Conservation (phyloP, 805 yeast species). For the Ascoidea rubescens region DNA sequence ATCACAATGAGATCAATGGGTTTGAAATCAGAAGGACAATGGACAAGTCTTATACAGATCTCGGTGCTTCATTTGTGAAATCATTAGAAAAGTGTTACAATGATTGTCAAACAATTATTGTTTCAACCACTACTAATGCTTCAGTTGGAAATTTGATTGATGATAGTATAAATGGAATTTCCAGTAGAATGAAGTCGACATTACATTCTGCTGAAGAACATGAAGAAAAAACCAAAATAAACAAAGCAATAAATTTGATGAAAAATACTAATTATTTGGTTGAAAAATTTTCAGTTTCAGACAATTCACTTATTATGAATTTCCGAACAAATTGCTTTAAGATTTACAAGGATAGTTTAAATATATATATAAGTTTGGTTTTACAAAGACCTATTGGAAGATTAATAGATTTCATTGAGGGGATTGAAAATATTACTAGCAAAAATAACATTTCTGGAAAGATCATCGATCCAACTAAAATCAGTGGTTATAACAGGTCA, state of each 20-base stretch:
- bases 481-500: background rate
- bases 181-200: slow-evolving; percentile 2
- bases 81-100: slow-evolving; percentile 18
- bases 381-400: slow-evolving; percentile 50
- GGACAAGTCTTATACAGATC: slow-evolving; percentile 12
- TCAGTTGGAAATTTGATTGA: slow-evolving; percentile 9
- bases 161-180: slow-evolving; percentile 8
- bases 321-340: slow-evolving; percentile 15
- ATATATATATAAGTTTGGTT: slow-evolving; percentile 30
- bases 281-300: slow-evolving; percentile 21
- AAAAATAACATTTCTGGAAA: slow-evolving; percentile 17
- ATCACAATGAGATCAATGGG: background rate
- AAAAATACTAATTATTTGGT: slow-evolving; percentile 40
- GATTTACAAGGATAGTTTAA: slow-evolving; percentile 16
- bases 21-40: background rate
- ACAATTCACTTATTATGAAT: slow-evolving; percentile 13
- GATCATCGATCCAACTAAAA: background rate
- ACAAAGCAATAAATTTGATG: slow-evolving; percentile 31
- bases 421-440: slow-evolving; percentile 37
- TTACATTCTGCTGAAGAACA: slow-evolving; percentile 10
- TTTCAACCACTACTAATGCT: slow-evolving; percentile 8
- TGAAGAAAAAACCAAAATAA: slow-evolving; percentile 22
- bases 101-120: slow-evolving; percentile 17
- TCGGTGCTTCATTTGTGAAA: slow-evolving; percentile 15
- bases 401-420: slow-evolving; percentile 48